These are phyloP conservation scores for Pharnaceum exiguum DNA, from an alignment of 148 eudicot genomes.

Conservation along the genomic window DNA sequence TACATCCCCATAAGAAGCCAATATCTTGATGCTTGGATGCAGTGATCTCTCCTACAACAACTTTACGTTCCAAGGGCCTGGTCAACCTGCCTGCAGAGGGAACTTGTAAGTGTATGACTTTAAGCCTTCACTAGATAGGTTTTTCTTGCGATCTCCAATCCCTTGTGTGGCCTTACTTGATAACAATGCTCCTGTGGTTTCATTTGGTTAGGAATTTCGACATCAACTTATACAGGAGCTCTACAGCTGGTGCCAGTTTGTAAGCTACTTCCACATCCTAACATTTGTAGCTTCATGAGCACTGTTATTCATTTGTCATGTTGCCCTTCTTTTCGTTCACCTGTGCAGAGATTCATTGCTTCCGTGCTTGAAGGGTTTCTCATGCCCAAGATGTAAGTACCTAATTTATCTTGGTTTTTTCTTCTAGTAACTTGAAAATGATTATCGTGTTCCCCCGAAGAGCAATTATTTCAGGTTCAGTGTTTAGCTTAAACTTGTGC, in stretches of 20 bases:
- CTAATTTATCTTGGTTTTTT: no score
- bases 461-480: no score
- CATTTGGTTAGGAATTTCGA: slow-evolving; percentile 39
- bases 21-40: slow-evolving; percentile 22
- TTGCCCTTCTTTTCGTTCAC: background rate
- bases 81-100: slow-evolving; percentile 45
- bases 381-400: slow-evolving; percentile 60
- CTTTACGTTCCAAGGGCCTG: slow-evolving; percentile 59
- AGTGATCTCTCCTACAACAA: slow-evolving; percentile 85
- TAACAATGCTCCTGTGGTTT: slow-evolving; percentile 8
- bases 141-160: background rate
- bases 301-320: background rate
- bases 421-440: no score
- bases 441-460: no score
- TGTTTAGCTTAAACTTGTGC: no score
- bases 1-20: background rate
- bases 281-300: background rate
- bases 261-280: slow-evolving; percentile 27
- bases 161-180: background rate
- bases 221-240: slow-evolving; percentile 64
- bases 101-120: slow-evolving; percentile 33
- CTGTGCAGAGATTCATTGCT: slow-evolving; percentile 45
- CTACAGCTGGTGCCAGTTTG: slow-evolving; percentile 35
- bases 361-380: slow-evolving; percentile 41
- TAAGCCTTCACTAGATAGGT: background rate